A percentile compares a stretch with the other conserved stretches of the same genome.
Conservation (phyloP, 2,329 filamentous ascomycete species). For the Botrytis pseudocinerea region DNA sequence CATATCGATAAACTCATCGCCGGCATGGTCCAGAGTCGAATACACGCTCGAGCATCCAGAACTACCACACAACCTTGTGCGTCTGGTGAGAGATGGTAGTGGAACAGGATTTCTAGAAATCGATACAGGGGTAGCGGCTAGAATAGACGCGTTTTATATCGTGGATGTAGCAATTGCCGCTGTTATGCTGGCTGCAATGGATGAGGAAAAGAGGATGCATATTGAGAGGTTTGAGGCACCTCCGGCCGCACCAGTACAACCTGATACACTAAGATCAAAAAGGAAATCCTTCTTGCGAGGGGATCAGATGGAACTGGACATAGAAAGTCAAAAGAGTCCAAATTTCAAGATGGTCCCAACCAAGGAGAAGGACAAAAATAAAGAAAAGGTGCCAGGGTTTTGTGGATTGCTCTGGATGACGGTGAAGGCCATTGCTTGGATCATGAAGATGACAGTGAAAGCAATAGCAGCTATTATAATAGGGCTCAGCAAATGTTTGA, state of each 20-base stretch:
- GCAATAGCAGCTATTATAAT: constrained; percentile 52
- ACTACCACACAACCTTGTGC: constrained; percentile 59
- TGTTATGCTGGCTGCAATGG: constrained; percentile 58
- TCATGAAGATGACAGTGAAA: constrained; percentile 57
- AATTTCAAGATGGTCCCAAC: constrained; percentile 40
- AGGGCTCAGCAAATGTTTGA: constrained; percentile 53
- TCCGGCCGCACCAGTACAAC: constrained; percentile 43
- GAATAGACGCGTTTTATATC: constrained; percentile 61
- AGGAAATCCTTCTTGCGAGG: constrained; percentile 43
- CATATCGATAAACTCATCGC: constrained; percentile 57
- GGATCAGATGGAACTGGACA: constrained; percentile 61
- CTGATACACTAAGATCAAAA: constrained; percentile 34
- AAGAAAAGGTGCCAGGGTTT: constrained; percentile 49
- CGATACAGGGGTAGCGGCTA: constrained; percentile 57
- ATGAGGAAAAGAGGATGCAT: constrained; percentile 54
- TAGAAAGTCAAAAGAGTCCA: constrained; percentile 58
- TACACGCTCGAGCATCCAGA: constrained; percentile 67
- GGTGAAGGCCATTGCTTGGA: constrained; percentile 61
- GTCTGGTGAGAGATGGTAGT: constrained; percentile 60
- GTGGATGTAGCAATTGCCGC: constrained; percentile 63
- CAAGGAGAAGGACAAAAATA: constrained; percentile 47
- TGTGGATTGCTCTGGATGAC: constrained; percentile 54
- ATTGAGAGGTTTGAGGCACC: constrained; percentile 61
- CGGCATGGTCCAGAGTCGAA: constrained; percentile 61
- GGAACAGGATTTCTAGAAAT: constrained; percentile 62